Conservation (phyloP, 1,284 basidiomycete species). For the Rhodotorula mucilaginosa region DNA sequence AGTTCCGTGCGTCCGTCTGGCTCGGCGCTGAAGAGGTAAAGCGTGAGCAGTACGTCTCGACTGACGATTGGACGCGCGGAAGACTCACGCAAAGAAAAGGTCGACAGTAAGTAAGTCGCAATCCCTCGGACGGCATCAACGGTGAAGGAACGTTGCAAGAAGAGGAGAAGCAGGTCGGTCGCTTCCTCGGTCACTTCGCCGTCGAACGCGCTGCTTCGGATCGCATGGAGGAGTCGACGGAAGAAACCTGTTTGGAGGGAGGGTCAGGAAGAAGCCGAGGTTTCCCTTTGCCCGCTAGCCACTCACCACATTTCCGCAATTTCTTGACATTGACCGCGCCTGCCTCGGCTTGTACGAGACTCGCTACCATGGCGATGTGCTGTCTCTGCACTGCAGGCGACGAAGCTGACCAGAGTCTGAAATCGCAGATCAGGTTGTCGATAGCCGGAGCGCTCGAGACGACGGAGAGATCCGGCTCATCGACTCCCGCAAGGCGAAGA, state of each 20-base stretch:
- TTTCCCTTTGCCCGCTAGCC: neutral
- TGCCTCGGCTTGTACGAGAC: constrained; percentile 69
- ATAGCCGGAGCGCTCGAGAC: constrained; percentile 81
- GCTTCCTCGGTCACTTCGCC: constrained; percentile 10
- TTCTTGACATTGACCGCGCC: constrained; percentile 48
- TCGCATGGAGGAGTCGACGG: constrained; percentile 71
- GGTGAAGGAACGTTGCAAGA: constrained; percentile 13
- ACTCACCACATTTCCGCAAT: constrained; percentile 44
- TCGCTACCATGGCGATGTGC: constrained; percentile 74
- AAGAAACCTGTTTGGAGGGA: constrained; percentile 65
- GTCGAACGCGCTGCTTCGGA: constrained; percentile 65
- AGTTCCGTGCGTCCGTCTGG: neutral
- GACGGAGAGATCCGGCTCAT: constrained; percentile 68
- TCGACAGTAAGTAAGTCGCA: constrained; percentile 24
- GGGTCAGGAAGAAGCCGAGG: constrained; percentile 43
- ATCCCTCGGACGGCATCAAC: constrained; percentile 22
- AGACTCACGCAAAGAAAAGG: constrained; percentile 5
- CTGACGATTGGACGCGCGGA: too few species aligned
- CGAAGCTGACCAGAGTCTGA: constrained; percentile 81
- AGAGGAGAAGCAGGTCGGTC: constrained; percentile 9
- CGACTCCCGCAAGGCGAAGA: constrained; percentile 79
- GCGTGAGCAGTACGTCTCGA: too few species aligned
- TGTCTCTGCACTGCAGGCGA: constrained; percentile 66
- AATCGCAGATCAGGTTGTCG: constrained; percentile 77
- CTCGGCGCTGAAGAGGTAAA: neutral